Conservation (phyloP, 2,329 filamentous ascomycete species). For the Raffaelea ambrosiae region DNA sequence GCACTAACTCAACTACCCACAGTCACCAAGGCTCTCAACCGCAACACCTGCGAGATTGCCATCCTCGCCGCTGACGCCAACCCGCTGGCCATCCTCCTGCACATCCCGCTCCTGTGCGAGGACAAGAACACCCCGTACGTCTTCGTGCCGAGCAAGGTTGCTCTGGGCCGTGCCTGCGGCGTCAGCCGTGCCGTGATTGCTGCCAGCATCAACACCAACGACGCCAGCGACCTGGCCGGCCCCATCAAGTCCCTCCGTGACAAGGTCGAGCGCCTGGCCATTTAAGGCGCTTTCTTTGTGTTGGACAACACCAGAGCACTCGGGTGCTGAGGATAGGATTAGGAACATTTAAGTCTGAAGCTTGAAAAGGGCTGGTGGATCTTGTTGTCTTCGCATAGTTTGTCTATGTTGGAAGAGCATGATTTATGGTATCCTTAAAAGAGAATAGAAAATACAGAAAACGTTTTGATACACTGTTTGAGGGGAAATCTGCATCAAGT, state of each 20-base stretch:
- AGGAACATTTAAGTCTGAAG: too few species aligned
- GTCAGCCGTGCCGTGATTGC: conserved; percentile 84
- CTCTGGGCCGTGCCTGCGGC: conserved; percentile 70
- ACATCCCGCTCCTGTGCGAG: conserved; percentile 82
- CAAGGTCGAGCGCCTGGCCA: conserved; percentile 92
- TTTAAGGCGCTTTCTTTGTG: conserved; percentile 54
- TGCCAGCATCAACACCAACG: conserved; percentile 83
- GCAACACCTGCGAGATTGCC: conserved; percentile 83
- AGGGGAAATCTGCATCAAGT: too few species aligned
- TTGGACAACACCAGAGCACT: too few species aligned
- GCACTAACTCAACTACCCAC: too few species aligned
- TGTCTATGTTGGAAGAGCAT: too few species aligned
- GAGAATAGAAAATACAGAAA: too few species aligned
- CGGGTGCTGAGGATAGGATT: too few species aligned
- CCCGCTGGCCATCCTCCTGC: conserved; percentile 79
- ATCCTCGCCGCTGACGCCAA: conserved; percentile 83
- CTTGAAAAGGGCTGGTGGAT: too few species aligned
- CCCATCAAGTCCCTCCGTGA: conserved; percentile 87
- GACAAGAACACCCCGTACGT: conserved; percentile 51
- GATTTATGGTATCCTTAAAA: too few species aligned
- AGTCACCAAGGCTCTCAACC: conserved; percentile 80
- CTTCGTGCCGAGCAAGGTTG: conserved; percentile 15
- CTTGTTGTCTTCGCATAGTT: too few species aligned
- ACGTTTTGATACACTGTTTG: too few species aligned
- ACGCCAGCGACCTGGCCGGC: conserved; percentile 75